Conservation (phyloP, 345 rosid species). For the Leavenworthia alabamica region DNA sequence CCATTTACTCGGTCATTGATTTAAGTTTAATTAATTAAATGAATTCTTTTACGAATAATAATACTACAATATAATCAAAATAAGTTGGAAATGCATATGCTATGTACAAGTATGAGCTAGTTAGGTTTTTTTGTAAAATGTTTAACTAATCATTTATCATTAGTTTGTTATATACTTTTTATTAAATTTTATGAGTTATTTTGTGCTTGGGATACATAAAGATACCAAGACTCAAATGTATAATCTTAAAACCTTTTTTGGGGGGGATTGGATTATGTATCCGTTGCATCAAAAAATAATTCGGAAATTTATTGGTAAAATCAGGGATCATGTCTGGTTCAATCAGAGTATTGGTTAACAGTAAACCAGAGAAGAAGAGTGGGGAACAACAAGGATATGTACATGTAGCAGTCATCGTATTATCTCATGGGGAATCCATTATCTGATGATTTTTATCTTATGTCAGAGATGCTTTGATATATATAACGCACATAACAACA, state of each 20-base stretch:
- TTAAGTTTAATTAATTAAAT: no score
- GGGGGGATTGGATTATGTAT: neutral
- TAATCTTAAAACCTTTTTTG: neutral
- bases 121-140: neutral
- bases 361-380: constrained; percentile 27
- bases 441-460: no score
- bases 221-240: neutral
- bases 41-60: neutral
- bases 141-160: neutral
- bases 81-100: neutral
- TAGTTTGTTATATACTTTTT: neutral
- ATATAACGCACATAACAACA: no score
- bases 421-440: no score
- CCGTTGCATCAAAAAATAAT: neutral
- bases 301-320: neutral
- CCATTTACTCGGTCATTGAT: neutral
- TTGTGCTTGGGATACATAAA: neutral
- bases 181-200: neutral
- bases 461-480: no score
- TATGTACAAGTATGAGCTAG: neutral
- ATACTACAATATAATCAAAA: no score
- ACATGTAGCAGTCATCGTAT: no score
- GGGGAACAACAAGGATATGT: constrained; percentile 19
- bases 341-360: constrained; percentile 39
- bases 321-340: constrained; percentile 47